Conservation (phyloP, 139 green algal species). For the Picocystis salinarum region DNA sequence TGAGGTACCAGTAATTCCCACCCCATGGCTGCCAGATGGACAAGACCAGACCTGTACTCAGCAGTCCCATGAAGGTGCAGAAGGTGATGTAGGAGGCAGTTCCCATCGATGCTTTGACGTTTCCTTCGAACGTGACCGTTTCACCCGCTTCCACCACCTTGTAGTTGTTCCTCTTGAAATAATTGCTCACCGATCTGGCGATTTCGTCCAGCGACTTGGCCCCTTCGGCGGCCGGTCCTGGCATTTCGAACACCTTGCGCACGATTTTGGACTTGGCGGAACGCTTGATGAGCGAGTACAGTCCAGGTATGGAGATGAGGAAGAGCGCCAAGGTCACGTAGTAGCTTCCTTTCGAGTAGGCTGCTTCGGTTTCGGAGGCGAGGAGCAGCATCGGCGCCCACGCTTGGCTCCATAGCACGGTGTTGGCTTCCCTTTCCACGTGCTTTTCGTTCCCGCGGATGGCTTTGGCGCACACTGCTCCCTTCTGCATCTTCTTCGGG, state of each 20-base stretch:
- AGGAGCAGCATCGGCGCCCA: too few relatives aligned
- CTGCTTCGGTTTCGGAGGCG: too few relatives aligned
- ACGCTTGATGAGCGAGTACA: slow-evolving; percentile 80
- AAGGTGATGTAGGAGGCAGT: slow-evolving; percentile 25
- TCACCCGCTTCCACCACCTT: slow-evolving; percentile 58
- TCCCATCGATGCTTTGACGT: slow-evolving; percentile 14
- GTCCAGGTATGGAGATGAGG: slow-evolving; percentile 48
- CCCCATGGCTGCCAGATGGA: slow-evolving; percentile 40
- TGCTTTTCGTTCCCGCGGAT: too few relatives aligned
- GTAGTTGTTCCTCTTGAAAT: slow-evolving; percentile 42
- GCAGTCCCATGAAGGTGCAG: slow-evolving; percentile 36
- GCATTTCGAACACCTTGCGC: slow-evolving; percentile 54
- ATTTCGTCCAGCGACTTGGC: slow-evolving; percentile 15
- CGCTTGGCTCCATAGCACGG: too few relatives aligned
- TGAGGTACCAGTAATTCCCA: slow-evolving; percentile 62
- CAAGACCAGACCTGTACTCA: slow-evolving; percentile 42
- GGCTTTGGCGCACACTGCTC: too few relatives aligned
- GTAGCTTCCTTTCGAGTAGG: too few relatives aligned
- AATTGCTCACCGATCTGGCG: slow-evolving; percentile 16
- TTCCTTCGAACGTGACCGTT: slow-evolving; percentile 68
- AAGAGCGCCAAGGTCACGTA: slow-evolving; percentile 73
- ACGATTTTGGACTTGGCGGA: slow-evolving; percentile 53
- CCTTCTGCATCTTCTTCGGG: too few relatives aligned
- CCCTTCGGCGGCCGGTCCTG: slow-evolving; percentile 26
- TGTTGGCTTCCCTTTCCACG: too few relatives aligned